Evolutionary conservation across 805 yeast species (phyloP).

Genomic region (Yamadazyma endophytica): DNA sequence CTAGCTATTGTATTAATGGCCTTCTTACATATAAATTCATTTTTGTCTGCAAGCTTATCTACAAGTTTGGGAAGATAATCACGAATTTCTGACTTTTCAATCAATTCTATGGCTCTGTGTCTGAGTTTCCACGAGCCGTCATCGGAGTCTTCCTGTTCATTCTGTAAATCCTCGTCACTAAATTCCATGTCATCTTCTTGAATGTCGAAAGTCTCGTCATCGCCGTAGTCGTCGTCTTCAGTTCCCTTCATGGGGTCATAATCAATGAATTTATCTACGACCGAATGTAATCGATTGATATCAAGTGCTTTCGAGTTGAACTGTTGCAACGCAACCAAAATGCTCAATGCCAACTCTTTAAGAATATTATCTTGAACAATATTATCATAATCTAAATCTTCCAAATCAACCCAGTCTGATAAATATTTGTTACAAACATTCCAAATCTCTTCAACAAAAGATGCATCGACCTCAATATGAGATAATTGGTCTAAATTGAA

Average conservation of each 20-base stretch:
- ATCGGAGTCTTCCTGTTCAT: constrained; percentile 40
- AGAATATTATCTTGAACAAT: constrained; percentile 41
- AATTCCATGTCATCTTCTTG: constrained; percentile 35
- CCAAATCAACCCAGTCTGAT: no score
- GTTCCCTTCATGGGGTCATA: constrained; percentile 29
- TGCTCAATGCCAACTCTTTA: constrained; percentile 48
- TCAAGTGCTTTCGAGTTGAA: constrained; percentile 10
- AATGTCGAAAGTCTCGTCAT: constrained; percentile 25
- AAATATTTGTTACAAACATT: no score
- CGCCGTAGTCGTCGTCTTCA: constrained; percentile 31
- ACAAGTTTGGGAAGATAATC: constrained; percentile 7
- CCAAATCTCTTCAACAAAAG: constrained; percentile 14
- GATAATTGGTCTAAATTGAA: no score
- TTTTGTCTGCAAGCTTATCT: constrained; percentile 34
- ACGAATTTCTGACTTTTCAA: constrained; percentile 26
- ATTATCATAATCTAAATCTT: constrained; percentile 42
- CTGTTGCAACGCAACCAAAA: constrained; percentile 35
- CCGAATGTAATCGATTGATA: no score
- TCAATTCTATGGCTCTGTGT: constrained; percentile 43
- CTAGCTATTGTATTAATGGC: constrained; percentile 38
- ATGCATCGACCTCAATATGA: no score
- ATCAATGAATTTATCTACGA: constrained; percentile 18
- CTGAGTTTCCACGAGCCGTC: constrained; percentile 59
- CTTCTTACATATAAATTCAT: constrained; percentile 49
- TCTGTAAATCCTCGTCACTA: constrained; percentile 45